Base-by-base conservation (phyloP, 2,329 filamentous ascomycete genomes). In the Cephalotrichum gorgonifer region DNA sequence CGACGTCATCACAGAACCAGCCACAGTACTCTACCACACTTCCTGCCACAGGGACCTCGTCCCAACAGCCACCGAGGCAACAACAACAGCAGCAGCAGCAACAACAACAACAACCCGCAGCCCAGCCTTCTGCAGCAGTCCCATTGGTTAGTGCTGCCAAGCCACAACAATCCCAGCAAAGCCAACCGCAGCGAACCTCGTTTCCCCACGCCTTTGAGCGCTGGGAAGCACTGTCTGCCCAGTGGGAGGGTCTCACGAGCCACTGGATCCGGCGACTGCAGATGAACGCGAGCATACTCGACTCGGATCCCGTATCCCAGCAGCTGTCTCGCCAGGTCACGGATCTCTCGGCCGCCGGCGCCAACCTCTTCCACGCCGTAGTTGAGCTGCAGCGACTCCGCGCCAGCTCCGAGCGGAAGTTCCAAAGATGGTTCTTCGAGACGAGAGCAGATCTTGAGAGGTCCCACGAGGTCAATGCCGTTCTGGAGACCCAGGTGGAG, bases 341-440 rank as follows among this genome's bases (percentile, higher is more conserved):
- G 0, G 93, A 98, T 62, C 75, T 98, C n/a, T 96, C 93, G 25
- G 93, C 93, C 7, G 93, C 93, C 1, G 93, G 93, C 12, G 93
- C 93, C 5, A 98, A 98, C 57, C 74, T 98, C 0, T 98, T 98
- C 64, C 93, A 98, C 63, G 93, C 93, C 9, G 90, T 98, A 0
- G 93, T 98, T 3, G 93, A 98, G 65, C 72, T 98, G 43, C 93
- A 98, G 64, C 83, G 93, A 27, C 74, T 98, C 25, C 85, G 93
- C 41, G 93, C 93, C 33, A 95, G 89, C 50, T 97, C 91, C 0
- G 93, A 98, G 66, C 83, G 93, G 54, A 97, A 97, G 63, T 98
- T 98, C 58, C 93, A 98, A 67, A 80, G 93, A 46, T 98, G 93
- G 93, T 97, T 97, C 68, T 95, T 95, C 57, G 93, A 98, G 63